Evolutionary conservation across 352 stramenopile genomes (phyloP).

Genomic region (Globisporangium middletonii): DNA sequence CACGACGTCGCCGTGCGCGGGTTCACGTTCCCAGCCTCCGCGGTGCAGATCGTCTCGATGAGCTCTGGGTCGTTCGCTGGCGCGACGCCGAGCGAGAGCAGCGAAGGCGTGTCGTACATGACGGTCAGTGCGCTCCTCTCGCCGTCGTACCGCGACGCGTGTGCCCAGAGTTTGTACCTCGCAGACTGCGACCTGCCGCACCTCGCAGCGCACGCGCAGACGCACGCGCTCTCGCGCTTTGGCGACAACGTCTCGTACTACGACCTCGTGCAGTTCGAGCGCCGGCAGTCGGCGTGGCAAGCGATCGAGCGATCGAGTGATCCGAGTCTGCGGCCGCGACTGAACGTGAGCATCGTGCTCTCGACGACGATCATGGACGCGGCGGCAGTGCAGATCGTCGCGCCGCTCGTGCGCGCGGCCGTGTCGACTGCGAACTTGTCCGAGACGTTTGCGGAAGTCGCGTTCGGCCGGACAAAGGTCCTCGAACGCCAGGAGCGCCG

Average conservation of each 20-base stretch:
- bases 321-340: not conserved
- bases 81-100: not conserved
- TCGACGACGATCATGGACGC: constrained; percentile 31
- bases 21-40: constrained; percentile 2
- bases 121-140: constrained; percentile 23
- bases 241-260: constrained; percentile 23
- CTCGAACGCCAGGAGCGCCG: constrained; percentile 17
- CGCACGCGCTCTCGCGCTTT: constrained; percentile 29
- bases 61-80: constrained; percentile 1
- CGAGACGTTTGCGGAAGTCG: not conserved
- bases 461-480: constrained; percentile 40
- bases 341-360: constrained; percentile 25
- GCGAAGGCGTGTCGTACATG: not conserved
- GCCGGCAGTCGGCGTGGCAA: constrained; percentile 28
- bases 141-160: constrained; percentile 22
- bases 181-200: constrained; percentile 32
- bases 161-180: constrained; percentile 19
- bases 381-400: constrained; percentile 23
- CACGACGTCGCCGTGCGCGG: constrained; percentile 22
- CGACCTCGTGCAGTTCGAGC: constrained; percentile 27
- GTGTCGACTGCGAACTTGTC: constrained; percentile 16
- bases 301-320: not conserved
- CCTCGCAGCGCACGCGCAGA: not conserved
- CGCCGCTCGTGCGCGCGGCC: constrained; percentile 25
- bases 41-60: constrained; percentile 4